phyloP scores from a whole-genome alignment of 2,329 filamentous ascomycete species.

The Myriangium duriaei region DNA sequence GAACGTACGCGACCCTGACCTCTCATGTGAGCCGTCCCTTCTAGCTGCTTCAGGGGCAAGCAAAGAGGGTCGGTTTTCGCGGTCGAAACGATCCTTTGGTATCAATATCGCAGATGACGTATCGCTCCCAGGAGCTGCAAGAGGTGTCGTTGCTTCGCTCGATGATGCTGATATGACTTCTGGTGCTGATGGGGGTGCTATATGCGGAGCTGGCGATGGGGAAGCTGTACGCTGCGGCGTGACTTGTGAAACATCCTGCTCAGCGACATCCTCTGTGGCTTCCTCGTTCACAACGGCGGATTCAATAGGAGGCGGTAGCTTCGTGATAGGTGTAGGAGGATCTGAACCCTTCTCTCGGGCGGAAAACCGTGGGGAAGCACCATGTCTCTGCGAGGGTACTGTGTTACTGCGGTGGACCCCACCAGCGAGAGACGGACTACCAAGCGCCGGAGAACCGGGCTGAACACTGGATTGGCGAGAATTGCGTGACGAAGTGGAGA shows the following conservation, averaged over 20 bases:
- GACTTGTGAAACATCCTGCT: background rate
- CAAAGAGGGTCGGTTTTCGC: slow-evolving; percentile 18
- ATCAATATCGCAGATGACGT: slow-evolving; percentile 16
- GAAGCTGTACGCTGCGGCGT: background rate
- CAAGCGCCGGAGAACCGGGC: slow-evolving; percentile 50
- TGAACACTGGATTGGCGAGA: slow-evolving; percentile 62
- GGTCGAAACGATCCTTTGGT: slow-evolving; percentile 17
- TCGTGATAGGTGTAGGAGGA: slow-evolving; percentile 35
- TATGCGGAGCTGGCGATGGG: slow-evolving; percentile 16
- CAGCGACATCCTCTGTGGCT: slow-evolving; percentile 11
- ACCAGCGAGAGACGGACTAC: slow-evolving; percentile 23
- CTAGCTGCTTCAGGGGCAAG: slow-evolving; percentile 16
- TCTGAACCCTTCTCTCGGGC: slow-evolving; percentile 37
- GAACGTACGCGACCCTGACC: slow-evolving; percentile 28
- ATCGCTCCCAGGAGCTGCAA: slow-evolving; percentile 20
- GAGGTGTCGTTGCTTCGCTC: slow-evolving; percentile 25
- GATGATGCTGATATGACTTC: slow-evolving; percentile 28
- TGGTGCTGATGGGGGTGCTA: slow-evolving; percentile 20
- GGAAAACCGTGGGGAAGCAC: slow-evolving; percentile 54
- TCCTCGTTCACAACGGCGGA: slow-evolving; percentile 12
- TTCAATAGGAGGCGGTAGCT: slow-evolving; percentile 11
- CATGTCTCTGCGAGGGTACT: slow-evolving; percentile 71
- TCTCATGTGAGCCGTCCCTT: slow-evolving; percentile 16
- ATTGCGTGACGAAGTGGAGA: slow-evolving; percentile 81
- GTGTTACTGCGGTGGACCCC: slow-evolving; percentile 77